Base-by-base conservation (phyloP, 2,329 filamentous ascomycete species). In the Madurella mycetomatis region DNA sequence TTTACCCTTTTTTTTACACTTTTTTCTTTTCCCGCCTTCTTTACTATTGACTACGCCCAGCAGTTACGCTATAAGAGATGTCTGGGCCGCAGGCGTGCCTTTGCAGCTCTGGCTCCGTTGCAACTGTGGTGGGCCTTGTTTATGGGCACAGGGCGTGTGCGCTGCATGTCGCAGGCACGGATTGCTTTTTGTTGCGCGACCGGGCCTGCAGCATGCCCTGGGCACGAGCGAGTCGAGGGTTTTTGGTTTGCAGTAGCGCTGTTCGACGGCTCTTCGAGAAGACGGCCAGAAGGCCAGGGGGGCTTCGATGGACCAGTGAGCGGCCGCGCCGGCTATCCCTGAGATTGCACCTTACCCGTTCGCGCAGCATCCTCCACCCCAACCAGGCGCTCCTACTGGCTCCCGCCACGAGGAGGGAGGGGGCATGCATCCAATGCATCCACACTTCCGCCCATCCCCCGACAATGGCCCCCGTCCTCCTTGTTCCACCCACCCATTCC, bases 211-310 rank as follows among this genome's bases (percentile, higher is more conserved):
- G 34, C 42, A 12, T 25, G 41, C 47, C 37, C 48, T 44, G 53
- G 47, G 51, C 47, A 54, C 47, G 58, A 55, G 47, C 43, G 37
- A 44, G 53, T 55, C 49, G 53, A 58, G 51, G 45, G 41, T 43
- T 49, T 49, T 57, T 45, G 49, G 49, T 48, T 11, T 55, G 57
- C 57, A 61, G 54, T 59, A 60, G 59, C 60, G 55, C 4, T 53
- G 57, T 66, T 66, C 64, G 59, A 64, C 61, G 32, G 52, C 43
- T 61, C 59, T 66, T 66, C 64, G 59, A 61, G 64, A 66, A 66
- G 60, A 57, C 52, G 47, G 58, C 55, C 54, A 64, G 60, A 64
- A 65, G 60, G 17, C 57, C 53, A 52, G 60, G 61, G 58, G 52
- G 41, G 18, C 43, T 47, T 41, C 34, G 47, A 47, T 41, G 55